Evolutionary conservation across 495 filamentous ascomycete genomes (phyloP).

Genomic region (Xylaria acuta): DNA sequence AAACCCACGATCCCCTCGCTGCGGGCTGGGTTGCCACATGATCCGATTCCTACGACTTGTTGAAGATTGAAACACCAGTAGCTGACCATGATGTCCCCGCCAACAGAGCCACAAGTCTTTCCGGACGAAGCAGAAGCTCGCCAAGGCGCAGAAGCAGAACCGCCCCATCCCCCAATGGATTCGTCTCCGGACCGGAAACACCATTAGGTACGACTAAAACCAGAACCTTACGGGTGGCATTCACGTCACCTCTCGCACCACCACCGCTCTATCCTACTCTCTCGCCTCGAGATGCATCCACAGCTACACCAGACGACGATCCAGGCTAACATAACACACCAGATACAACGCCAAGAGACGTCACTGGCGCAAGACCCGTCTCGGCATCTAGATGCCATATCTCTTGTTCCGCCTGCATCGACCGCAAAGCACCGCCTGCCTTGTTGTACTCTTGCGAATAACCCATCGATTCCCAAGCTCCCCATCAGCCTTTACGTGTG

Average conservation of each 20-base stretch:
- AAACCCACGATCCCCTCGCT: neutral
- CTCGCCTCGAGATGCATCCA: conserved; percentile 3
- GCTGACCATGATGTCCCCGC: conserved; percentile 30
- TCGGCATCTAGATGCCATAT: conserved; percentile 81
- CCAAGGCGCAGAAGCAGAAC: conserved; percentile 99
- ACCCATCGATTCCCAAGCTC: conserved; percentile 31
- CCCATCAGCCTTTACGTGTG: conserved; percentile 18
- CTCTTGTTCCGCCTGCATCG: conserved; percentile 41
- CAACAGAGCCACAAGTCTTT: conserved; percentile 96
- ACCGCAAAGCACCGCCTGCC: conserved; percentile 25
- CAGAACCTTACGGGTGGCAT: neutral
- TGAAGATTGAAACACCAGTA: conserved; percentile 1
- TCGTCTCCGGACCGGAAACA: conserved; percentile 95
- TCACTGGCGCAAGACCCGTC: conserved; percentile 99
- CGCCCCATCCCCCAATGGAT: conserved; percentile 99
- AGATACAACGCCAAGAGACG: conserved; percentile 99
- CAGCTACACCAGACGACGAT: neutral
- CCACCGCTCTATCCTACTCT: conserved; percentile 4
- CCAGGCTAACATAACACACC: conserved; percentile 24
- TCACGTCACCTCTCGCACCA: conserved; percentile 5
- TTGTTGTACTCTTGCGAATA: conserved; percentile 3
- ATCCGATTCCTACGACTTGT: neutral
- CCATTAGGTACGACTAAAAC: conserved; percentile 79
- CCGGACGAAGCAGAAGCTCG: conserved; percentile 99
- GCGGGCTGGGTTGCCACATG: neutral